phyloP scores from a whole-genome alignment of 1,284 basidiomycete genomes.

The Xerocomus minutiporus region DNA sequence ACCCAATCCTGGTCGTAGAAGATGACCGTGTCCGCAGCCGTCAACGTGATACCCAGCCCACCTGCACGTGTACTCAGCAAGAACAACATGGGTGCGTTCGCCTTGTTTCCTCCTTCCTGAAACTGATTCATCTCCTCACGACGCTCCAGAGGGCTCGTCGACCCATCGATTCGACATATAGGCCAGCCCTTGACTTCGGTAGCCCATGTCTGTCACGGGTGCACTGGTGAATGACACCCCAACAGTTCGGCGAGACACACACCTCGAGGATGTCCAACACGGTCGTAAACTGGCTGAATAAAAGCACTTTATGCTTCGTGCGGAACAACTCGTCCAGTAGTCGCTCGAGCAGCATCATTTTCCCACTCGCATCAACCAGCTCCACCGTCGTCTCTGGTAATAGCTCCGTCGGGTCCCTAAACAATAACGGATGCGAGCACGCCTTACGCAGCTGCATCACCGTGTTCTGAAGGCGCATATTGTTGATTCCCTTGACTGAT shows the following conservation, averaged over 20 bases:
- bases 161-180: conserved; percentile 89
- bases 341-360: conserved; percentile 94
- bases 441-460: conserved; percentile 96
- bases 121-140: conserved; percentile 82
- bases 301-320: conserved; percentile 81
- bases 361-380: conserved; percentile 83
- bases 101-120: conserved; percentile 66
- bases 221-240: neutral
- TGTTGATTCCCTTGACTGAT: conserved; percentile 79
- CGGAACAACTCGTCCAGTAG: conserved; percentile 82
- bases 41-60: conserved; percentile 88
- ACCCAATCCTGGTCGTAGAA: conserved; percentile 97
- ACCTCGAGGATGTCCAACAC: conserved; percentile 95
- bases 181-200: conserved; percentile 73
- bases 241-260: conserved; percentile 14
- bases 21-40: conserved; percentile 91
- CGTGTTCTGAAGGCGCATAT: conserved; percentile 87
- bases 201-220: conserved; percentile 70
- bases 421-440: conserved; percentile 91
- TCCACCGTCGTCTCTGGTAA: conserved; percentile 52
- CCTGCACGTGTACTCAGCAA: conserved; percentile 90
- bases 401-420: conserved; percentile 75
- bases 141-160: conserved; percentile 73
- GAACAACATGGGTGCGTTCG: conserved; percentile 76
- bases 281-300: conserved; percentile 94